Evolutionary conservation across 2,329 filamentous ascomycete species (phyloP), one percentile per base, ranked within the genome.

Genomic region (Cladosporium sphaerospermum): DNA sequence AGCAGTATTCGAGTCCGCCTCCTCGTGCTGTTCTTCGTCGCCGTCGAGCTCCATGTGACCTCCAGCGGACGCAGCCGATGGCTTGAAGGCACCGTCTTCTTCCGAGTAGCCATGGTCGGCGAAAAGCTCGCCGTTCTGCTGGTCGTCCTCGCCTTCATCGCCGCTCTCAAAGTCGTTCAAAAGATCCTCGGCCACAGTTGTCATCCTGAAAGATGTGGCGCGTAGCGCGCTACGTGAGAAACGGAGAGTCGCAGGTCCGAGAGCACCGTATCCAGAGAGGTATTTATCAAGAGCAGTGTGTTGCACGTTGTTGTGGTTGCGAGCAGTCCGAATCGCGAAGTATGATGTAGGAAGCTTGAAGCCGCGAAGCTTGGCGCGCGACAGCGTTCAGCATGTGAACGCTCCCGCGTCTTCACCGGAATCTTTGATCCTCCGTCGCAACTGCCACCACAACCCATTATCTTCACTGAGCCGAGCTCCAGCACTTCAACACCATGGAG

Each of bases 121-220:
- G 37, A 50, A 49, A 13, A 59, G 55, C 11, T 44, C 53, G 18
- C 52, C 52, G 14, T 62, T 57, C 51, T 64, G 61, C 37, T 64
- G 56, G 32, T 81, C 76, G 34, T 82, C 81, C 57, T 85, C 85
- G 36, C 79, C 82, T 62, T 93, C 88, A 49, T 89, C 89, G 48
- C 84, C 89, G 5, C 84, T 88, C 64, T 90, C 89, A 59, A 95
- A 93, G 68, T 95, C 89, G 65, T 93, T 88, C 62, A 97, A 78
- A 9, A 99, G 81, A 69, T 97, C 92, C 65, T 97, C 91, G 57
- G 89, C 92, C 58, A 95, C 80, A 42, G 89, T 95, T 69, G 92
- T 89, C 90, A 96, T 95, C 13, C 49, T 61, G 70, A 10, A 31
- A 4, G 4, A 19, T 19, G 23, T 9, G 18, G 40, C 48, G 48